phyloP scores from a whole-genome alignment of 163 green algal species.

The Chlamydomonas reinhardtii region DNA sequence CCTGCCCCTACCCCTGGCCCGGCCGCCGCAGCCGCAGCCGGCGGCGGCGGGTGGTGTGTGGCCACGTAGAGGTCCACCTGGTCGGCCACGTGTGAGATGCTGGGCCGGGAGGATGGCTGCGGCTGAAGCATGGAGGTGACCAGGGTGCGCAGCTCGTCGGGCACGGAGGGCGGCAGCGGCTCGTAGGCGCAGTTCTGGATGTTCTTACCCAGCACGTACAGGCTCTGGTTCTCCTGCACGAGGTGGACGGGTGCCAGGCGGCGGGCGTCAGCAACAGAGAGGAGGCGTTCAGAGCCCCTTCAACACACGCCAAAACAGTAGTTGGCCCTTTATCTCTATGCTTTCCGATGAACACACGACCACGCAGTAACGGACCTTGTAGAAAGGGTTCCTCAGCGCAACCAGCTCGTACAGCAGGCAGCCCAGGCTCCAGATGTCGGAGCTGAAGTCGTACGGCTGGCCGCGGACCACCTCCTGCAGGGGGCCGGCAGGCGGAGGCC shows the following conservation, averaged over 20 bases:
- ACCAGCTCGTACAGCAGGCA: slow-evolving; percentile 82
- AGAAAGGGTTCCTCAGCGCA: slow-evolving; percentile 71
- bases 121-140: slow-evolving; percentile 59
- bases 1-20: not conserved
- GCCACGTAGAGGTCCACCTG: slow-evolving; percentile 31
- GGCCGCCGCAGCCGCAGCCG: too few species aligned
- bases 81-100: slow-evolving; percentile 23
- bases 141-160: slow-evolving; percentile 41
- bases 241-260: too few species aligned
- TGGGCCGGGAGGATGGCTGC: slow-evolving; percentile 20
- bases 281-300: too few species aligned
- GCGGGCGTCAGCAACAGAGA: too few species aligned
- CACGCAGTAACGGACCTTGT: slow-evolving; percentile 45
- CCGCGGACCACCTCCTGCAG: slow-evolving; percentile 52
- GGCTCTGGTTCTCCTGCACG: slow-evolving; percentile 62
- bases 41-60: not conserved
- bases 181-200: slow-evolving; percentile 70
- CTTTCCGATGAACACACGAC: too few species aligned
- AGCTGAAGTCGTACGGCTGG: slow-evolving; percentile 82
- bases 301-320: too few species aligned
- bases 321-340: too few species aligned
- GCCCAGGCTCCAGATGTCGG: slow-evolving; percentile 82
- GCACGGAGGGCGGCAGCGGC: slow-evolving; percentile 52
- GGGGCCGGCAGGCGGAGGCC: too few species aligned
- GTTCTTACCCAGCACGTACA: slow-evolving; percentile 70